Evolutionary conservation across 345 rosid genomes (phyloP).

Genomic region (Pugionium dolabratum): DNA sequence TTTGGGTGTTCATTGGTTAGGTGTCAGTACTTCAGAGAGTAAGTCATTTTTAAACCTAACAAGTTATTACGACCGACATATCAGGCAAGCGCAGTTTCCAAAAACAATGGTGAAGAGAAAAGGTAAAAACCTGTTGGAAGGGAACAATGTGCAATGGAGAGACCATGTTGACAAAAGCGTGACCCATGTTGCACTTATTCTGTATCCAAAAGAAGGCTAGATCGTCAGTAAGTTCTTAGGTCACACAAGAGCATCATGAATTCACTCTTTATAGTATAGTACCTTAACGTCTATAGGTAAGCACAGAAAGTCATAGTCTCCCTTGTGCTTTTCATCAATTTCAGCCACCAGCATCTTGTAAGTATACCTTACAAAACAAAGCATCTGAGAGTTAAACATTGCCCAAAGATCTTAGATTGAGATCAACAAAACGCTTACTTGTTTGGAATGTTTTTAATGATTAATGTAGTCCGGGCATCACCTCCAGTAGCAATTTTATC

Average conservation of each 20-base stretch:
- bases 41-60: neutral
- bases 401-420: neutral
- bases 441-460: slow-evolving; percentile 96
- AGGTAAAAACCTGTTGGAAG: slow-evolving; percentile 66
- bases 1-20: too few relatives aligned
- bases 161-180: slow-evolving; percentile 91
- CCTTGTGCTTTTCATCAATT: slow-evolving; percentile 81
- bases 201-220: slow-evolving; percentile 45
- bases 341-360: slow-evolving; percentile 94
- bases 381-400: slow-evolving; percentile 22
- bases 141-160: slow-evolving; percentile 86
- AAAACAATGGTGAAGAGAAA: slow-evolving; percentile 12
- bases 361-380: slow-evolving; percentile 65
- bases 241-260: slow-evolving; percentile 11
- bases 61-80: neutral
- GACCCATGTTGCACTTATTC: slow-evolving; percentile 98
- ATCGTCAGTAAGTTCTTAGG: slow-evolving; percentile 26
- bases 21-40: neutral
- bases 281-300: slow-evolving; percentile 95
- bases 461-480: slow-evolving; percentile 81
- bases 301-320: slow-evolving; percentile 89
- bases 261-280: slow-evolving; percentile 19
- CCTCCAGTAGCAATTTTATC: slow-evolving; percentile 68
- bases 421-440: slow-evolving; percentile 55
- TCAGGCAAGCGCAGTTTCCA: slow-evolving; percentile 10